These are phyloP conservation scores for Aegilops longissima DNA, from an alignment of 176 grass and related monocot species.

Conservation along the genomic window DNA sequence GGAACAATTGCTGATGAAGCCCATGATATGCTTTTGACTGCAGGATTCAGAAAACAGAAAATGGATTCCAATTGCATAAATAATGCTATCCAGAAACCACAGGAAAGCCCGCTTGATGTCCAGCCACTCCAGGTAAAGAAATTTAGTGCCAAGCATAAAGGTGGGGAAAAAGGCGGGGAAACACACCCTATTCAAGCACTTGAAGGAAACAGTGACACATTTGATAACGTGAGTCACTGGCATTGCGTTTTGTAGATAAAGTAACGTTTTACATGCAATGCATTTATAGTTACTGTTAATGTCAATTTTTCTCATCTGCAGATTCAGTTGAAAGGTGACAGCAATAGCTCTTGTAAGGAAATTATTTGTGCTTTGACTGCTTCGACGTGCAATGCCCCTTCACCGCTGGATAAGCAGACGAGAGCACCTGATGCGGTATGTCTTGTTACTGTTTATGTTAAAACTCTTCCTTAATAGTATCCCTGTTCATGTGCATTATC, in stretches of 20 bases:
- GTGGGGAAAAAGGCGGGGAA: background rate
- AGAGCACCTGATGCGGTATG: constrained; percentile 1
- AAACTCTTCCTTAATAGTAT: background rate
- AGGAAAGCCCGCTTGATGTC: background rate
- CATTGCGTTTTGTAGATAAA: constrained; percentile 20
- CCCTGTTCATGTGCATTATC: constrained; percentile 13
- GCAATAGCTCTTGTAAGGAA: background rate
- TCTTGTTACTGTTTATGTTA: background rate
- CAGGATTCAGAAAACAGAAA: constrained; percentile 22
- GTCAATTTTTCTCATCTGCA: background rate
- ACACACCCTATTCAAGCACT: constrained; percentile 24
- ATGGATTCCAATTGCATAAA: background rate
- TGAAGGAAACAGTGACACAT: background rate
- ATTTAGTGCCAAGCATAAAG: constrained; percentile 1
- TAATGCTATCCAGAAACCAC: constrained; percentile 15
- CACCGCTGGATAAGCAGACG: background rate
- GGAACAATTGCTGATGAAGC: constrained; percentile 25
- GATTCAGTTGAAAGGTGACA: constrained; percentile 26
- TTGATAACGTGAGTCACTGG: constrained; percentile 20
- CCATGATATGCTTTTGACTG: background rate
- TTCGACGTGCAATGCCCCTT: background rate
- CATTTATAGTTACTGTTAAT: background rate
- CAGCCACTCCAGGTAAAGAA: constrained; percentile 27
- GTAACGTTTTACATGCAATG: background rate
- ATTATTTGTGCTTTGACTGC: constrained; percentile 42